phyloP scores from a whole-genome alignment of 768 basidiomycete species.

The Rhizopogon salebrosus region DNA sequence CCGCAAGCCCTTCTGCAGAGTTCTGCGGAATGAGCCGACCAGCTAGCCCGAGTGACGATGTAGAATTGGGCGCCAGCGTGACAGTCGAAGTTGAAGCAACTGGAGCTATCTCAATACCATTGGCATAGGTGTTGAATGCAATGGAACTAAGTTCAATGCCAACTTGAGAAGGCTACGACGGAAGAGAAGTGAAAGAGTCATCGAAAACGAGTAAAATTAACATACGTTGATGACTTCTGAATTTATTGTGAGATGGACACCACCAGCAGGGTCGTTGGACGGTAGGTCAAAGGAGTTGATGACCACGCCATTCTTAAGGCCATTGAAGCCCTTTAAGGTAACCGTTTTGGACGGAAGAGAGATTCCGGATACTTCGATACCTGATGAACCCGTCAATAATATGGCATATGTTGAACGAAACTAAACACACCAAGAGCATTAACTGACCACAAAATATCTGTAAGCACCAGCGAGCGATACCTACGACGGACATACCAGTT shows the following conservation, averaged over 20 bases:
- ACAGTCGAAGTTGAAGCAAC: constrained; percentile 46
- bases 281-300: constrained; percentile 70
- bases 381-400: constrained; percentile 22
- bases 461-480: not conserved
- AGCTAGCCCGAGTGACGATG: constrained; percentile 45
- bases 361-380: constrained; percentile 55
- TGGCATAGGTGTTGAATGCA: constrained; percentile 54
- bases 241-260: constrained; percentile 62
- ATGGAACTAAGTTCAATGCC: constrained; percentile 60
- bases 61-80: constrained; percentile 49
- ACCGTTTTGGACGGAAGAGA: constrained; percentile 51
- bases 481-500: constrained; percentile 35
- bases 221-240: constrained; percentile 56
- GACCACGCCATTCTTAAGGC: constrained; percentile 53
- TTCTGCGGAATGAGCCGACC: constrained; percentile 65
- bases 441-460: constrained; percentile 31
- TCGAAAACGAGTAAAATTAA: not conserved
- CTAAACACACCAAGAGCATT: constrained; percentile 47
- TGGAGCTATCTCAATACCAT: constrained; percentile 52
- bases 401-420: not conserved
- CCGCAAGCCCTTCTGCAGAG: constrained; percentile 44
- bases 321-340: constrained; percentile 66
- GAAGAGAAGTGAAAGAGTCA: constrained; percentile 5
- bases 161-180: constrained; percentile 62
- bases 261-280: constrained; percentile 63